Percentiles rank a stretch among this genome's conserved stretches.
Evolutionary conservation across 2,329 filamentous ascomycete genomes (phyloP).

Genomic region (Metarhizium album): DNA sequence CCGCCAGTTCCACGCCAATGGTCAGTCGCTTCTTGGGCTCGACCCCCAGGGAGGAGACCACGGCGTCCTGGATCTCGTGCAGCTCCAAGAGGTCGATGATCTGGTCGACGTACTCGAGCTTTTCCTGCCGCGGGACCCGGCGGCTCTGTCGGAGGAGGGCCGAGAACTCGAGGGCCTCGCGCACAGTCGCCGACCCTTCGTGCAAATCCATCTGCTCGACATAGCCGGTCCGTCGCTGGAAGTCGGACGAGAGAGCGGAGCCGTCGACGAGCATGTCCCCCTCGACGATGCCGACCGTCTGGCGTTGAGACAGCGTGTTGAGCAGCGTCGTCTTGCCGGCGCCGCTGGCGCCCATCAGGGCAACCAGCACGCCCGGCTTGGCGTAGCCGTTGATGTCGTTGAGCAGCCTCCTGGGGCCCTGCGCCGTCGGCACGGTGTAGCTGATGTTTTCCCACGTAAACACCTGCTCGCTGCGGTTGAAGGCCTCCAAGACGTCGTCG

Average conservation of each 20-base stretch:
- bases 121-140: conserved; percentile 45
- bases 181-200: conserved; percentile 50
- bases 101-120: conserved; percentile 54
- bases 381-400: conserved; percentile 9
- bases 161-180: conserved; percentile 55
- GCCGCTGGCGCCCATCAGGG: conserved; percentile 7
- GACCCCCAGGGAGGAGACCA: conserved; percentile 45
- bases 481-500: conserved; percentile 30
- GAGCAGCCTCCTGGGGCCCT: conserved; percentile 17
- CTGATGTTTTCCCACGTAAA: conserved; percentile 61
- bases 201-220: conserved; percentile 53
- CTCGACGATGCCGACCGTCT: conserved; percentile 34
- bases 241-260: conserved; percentile 54
- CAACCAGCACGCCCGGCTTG: conserved; percentile 6
- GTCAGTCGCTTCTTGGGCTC: conserved; percentile 45
- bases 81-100: conserved; percentile 57
- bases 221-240: conserved; percentile 68
- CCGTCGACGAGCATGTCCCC: conserved; percentile 69
- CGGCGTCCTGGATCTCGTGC: conserved; percentile 49
- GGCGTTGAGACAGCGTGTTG: conserved; percentile 6
- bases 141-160: conserved; percentile 50
- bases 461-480: conserved; percentile 48
- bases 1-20: conserved; percentile 42
- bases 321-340: conserved; percentile 8
- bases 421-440: conserved; percentile 50